Conservation (phyloP, 1,284 basidiomycete genomes). For the Irpex sp. region DNA sequence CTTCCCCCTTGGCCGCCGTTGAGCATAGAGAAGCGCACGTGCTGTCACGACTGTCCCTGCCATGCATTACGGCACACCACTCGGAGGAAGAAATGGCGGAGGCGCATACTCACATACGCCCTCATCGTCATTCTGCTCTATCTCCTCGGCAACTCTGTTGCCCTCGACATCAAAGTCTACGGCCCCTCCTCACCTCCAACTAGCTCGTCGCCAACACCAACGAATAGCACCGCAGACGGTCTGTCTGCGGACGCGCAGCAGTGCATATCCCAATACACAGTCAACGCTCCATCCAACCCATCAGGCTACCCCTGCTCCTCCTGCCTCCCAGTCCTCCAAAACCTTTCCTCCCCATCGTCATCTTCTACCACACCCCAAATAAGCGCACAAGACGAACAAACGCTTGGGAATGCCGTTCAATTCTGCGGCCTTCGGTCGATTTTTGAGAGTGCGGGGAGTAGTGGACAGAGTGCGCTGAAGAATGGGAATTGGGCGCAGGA, state of each 20-base stretch:
- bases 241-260: conserved; percentile 50
- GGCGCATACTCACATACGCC: conserved; percentile 36
- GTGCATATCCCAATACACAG: conserved; percentile 55
- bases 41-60: conserved; percentile 38
- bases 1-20: conserved; percentile 46
- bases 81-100: conserved; percentile 38
- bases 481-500: conserved; percentile 58
- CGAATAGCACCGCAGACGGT: conserved; percentile 24
- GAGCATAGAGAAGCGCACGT: conserved; percentile 45
- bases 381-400: conserved; percentile 39
- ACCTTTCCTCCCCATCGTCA: conserved; percentile 43
- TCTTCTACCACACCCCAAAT: conserved; percentile 25
- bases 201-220: conserved; percentile 12
- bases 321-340: conserved; percentile 50
- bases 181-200: conserved; percentile 23
- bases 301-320: conserved; percentile 55
- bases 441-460: conserved; percentile 49
- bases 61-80: conserved; percentile 22
- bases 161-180: conserved; percentile 47
- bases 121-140: conserved; percentile 51
- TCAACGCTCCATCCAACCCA: conserved; percentile 54
- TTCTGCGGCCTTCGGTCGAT: conserved; percentile 61
- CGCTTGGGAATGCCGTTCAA: conserved; percentile 47
- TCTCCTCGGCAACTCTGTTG: conserved; percentile 48
- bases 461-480: conserved; percentile 46